Evolutionary conservation across 805 yeast genomes (phyloP), one percentile per base, ranked within the genome.

Genomic region (Lachancea cidri): DNA sequence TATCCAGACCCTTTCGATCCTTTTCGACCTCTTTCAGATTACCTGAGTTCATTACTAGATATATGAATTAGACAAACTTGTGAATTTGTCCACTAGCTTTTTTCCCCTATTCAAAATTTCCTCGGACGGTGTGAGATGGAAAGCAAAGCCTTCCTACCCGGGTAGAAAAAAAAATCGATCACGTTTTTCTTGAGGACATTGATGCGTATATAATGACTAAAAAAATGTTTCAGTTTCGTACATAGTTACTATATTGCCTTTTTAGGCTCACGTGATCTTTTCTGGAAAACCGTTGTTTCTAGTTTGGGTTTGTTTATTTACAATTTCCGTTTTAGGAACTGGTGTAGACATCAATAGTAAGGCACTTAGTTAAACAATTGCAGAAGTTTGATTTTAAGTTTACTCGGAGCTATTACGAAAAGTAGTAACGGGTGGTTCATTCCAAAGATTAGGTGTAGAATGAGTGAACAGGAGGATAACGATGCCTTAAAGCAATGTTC

Each of bases 1-100:
- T 39, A 4, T 47, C 42, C 44, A 48, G 36, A 4, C 16, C 18
- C 17, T 11, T 24, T 33, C 33, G 29, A 15, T 34, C 27, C 27
- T 22, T 22, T 22, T 22, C 27, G 9, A 7, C 27, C 11, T 22
- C 27, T 22, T 22, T 22, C 11, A 22, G 9, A 22, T 11, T 22
- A 7, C 27, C 27, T 22, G 27, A 22, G 27, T 22, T 22, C 27
- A 22, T 22, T 11, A 11, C 27, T 22, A 7, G 27, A 22, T 22
- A 11, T 7, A 22, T 22, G 11, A 22, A 22, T 22, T 22, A 22
- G 11, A 22, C 27, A 22, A 22, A 22, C 27, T 22, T 22, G 11
- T 7, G 7, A 7, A 22, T 7, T 22, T 22, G 27, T 7, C 27
- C 27, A 22, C 27, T 22, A 22, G 27, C 27, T 22, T 22, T 22